Percentiles rank a stretch among this genome's conserved stretches.
Evolutionary conservation across 108 stramenopile genomes (phyloP).

Genomic region (Cylindrotheca fusiformis): DNA sequence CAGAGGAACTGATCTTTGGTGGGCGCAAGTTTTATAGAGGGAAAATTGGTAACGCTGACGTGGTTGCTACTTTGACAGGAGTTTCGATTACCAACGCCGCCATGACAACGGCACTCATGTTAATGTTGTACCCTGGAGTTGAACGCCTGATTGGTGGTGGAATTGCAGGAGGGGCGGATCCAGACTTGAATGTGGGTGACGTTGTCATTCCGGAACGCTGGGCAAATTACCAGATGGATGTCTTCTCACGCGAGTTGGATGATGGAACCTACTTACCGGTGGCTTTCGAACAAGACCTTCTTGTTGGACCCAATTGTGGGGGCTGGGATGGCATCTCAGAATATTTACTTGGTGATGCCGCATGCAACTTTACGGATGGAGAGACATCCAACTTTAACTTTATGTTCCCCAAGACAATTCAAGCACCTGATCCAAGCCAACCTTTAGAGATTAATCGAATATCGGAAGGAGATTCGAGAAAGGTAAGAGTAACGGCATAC

Average conservation of each 20-base stretch:
- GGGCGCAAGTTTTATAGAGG: constrained; percentile 14
- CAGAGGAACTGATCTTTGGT: constrained; percentile 4
- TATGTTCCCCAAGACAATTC: constrained; percentile 11
- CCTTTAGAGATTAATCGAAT: neutral
- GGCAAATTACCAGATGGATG: constrained; percentile 7
- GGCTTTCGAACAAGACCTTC: constrained; percentile 2
- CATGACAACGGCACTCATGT: constrained; percentile 2
- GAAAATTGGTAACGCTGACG: constrained; percentile 3
- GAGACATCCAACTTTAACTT: constrained; percentile 11
- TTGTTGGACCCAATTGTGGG: constrained; percentile 7
- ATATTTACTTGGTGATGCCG: constrained; percentile 2
- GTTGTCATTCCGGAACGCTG: constrained; percentile 8
- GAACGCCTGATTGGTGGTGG: constrained; percentile 8
- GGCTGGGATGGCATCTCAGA: constrained; percentile 8
- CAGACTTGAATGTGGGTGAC: constrained; percentile 1
- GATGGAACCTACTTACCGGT: constrained; percentile 7
- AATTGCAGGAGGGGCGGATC: constrained; percentile 6
- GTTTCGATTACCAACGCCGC: constrained; percentile 8
- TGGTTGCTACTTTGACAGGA: constrained; percentile 14
- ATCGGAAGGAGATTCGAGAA: constrained; percentile 6
- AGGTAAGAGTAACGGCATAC: neutral
- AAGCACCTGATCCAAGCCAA: neutral
- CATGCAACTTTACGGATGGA: constrained; percentile 5
- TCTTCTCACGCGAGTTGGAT: constrained; percentile 1
- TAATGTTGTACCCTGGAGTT: constrained; percentile 3